phyloP scores from a whole-genome alignment of 164 flowering plant genomes.

The Sedum album region DNA sequence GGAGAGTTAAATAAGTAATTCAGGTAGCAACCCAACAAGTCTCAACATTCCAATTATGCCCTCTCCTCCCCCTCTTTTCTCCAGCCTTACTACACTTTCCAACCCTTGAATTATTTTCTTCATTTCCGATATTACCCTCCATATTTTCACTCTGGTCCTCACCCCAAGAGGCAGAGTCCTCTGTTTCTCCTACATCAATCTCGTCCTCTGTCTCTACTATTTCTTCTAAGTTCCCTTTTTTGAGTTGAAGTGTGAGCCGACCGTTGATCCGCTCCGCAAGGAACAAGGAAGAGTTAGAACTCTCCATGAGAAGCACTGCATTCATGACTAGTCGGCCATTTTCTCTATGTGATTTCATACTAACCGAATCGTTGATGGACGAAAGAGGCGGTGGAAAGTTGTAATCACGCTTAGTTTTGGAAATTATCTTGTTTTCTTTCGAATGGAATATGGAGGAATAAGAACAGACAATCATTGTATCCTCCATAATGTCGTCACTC shows the following conservation, averaged over 20 bases:
- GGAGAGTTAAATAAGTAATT: too few relatives aligned
- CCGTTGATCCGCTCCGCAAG: slow-evolving; percentile 1
- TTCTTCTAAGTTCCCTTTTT: background rate
- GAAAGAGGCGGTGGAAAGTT: background rate
- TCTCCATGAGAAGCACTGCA: background rate
- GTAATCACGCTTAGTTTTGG: background rate
- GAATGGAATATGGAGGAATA: background rate
- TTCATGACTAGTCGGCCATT: background rate
- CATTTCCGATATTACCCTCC: background rate
- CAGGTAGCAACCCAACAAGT: too few relatives aligned
- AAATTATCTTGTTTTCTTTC: background rate
- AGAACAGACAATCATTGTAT: background rate
- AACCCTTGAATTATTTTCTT: background rate
- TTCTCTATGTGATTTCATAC: background rate
- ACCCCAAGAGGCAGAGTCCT: too few relatives aligned
- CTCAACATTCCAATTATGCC: too few relatives aligned
- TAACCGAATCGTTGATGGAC: background rate
- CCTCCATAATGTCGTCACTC: background rate
- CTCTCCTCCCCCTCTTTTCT: too few relatives aligned
- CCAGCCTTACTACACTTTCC: background rate
- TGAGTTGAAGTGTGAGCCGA: background rate
- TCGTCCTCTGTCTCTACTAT: background rate
- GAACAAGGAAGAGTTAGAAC: background rate
- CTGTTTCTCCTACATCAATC: too few relatives aligned
- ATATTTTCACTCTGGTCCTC: background rate